Base-by-base conservation (phyloP, 352 stramenopile genomes). In the Globisporangium rhizosaccharum region DNA sequence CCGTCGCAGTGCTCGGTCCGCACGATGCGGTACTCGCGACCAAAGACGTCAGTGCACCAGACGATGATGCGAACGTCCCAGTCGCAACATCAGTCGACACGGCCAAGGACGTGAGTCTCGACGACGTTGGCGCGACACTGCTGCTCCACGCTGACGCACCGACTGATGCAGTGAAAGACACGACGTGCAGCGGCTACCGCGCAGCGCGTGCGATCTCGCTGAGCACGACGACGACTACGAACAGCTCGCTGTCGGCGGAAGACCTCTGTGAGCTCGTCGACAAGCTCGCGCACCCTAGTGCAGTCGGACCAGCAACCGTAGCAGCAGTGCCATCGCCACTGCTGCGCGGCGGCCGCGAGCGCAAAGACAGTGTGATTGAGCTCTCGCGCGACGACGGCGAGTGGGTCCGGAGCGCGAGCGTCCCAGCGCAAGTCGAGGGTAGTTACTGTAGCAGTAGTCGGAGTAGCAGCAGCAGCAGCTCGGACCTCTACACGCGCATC, bases 401-500 rank as follows among this genome's bases (percentile, higher is more conserved):
- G 57, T 51, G 57, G 48, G 47, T 50, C 28, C 39, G 54, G 23
- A 46, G 39, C 49, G 30, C 30, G 30, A 23, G 18, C 37, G 45
- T 30, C 10, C 45, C n/a, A 28, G n/a, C 41, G 41, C 30, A 36
- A 9, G 30, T 36, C 30, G 30, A 36, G 30, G 30, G 30, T 5
- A 36, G 30, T 9, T 36, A 36, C 30, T 36, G 30, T 9, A 36
- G 30, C 30, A 36, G 30, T 9, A 47, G 41, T 17, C 41, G 14
- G 49, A 18, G 26, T 26, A 20, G 17, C 26, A 51, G 46, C 7
- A 55, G 9, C 20, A 51, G 26, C 36, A 37, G 58, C 25, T 33
- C 20, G 12, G 52, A 60, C 15, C 15, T 60, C 10, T 65, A 65
- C 53, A 7, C 36, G 26, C 53, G 59, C 46, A 65, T 65, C 45